A percentile compares a stretch with the other conserved stretches of the same genome.
Conservation (phyloP, 2,329 filamentous ascomycete genomes). For the Stagonosporopsis vannaccii region DNA sequence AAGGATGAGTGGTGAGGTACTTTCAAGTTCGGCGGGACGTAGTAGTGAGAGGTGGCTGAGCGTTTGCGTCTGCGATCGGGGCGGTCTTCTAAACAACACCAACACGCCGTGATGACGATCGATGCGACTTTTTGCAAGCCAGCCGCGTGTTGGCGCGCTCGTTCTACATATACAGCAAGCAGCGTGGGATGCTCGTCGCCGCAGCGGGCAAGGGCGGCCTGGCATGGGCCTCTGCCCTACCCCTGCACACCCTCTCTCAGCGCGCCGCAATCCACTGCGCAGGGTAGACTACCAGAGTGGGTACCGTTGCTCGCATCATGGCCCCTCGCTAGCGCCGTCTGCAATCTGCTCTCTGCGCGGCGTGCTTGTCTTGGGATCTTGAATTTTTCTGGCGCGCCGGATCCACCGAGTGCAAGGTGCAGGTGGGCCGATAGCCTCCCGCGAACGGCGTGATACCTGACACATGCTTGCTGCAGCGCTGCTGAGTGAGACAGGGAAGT, state of each 20-base stretch:
- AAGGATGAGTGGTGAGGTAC: constrained; percentile 5
- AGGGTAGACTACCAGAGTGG: constrained; percentile 19
- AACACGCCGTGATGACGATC: constrained; percentile 12
- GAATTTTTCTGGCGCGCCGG: constrained; percentile 16
- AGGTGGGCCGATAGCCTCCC: constrained; percentile 15
- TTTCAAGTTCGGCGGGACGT: background rate
- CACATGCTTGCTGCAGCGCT: constrained; percentile 14
- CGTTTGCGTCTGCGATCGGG: constrained; percentile 11
- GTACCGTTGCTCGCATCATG: constrained; percentile 16
- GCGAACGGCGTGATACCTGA: constrained; percentile 19
- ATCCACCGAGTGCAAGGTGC: constrained; percentile 12
- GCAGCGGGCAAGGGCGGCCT: constrained; percentile 33
- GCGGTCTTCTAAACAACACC: constrained; percentile 10
- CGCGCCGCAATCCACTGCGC: constrained; percentile 13
- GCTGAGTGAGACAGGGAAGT: constrained; percentile 5
- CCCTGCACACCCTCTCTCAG: constrained; percentile 7
- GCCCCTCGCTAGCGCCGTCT: constrained; percentile 11
- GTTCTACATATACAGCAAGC: constrained; percentile 18
- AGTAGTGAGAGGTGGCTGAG: constrained; percentile 16
- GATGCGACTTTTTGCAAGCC: constrained; percentile 2
- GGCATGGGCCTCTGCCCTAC: constrained; percentile 6
- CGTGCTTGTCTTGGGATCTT: constrained; percentile 10
- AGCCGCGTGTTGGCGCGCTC: constrained; percentile 13
- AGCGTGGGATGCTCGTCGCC: constrained; percentile 20
- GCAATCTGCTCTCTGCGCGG: constrained; percentile 13